Conservation (phyloP, 2,329 filamentous ascomycete species). For the Colletotrichum agaves region DNA sequence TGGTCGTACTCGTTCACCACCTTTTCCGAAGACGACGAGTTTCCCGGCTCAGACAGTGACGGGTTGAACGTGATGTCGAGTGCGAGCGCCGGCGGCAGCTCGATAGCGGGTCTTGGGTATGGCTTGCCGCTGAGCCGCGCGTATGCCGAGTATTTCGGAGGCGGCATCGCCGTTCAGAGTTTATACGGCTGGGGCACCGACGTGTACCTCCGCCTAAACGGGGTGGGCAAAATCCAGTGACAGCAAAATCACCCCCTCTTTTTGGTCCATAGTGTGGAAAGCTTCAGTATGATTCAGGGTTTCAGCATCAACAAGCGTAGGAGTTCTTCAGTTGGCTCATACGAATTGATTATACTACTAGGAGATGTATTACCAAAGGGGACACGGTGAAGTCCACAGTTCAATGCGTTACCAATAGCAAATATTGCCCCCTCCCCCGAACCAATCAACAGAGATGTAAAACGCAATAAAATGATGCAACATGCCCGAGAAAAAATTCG, state of each 20-base stretch:
- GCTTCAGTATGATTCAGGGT: background rate
- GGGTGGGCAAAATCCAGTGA: slow-evolving; percentile 65
- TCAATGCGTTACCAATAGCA: slow-evolving; percentile 6
- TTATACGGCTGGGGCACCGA: slow-evolving; percentile 90
- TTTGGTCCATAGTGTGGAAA: background rate
- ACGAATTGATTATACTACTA: slow-evolving; percentile 25
- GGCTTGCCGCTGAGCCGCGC: slow-evolving; percentile 89
- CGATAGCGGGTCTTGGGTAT: slow-evolving; percentile 93
- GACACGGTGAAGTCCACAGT: slow-evolving; percentile 8
- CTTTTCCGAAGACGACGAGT: slow-evolving; percentile 73
- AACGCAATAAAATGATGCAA: slow-evolving; percentile 6
- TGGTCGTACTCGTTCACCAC: slow-evolving; percentile 99
- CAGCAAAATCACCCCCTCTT: background rate
- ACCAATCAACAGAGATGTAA: background rate
- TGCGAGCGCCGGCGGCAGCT: slow-evolving; percentile 77
- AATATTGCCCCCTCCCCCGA: no score
- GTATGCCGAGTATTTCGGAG: slow-evolving; percentile 98
- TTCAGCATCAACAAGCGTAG: background rate
- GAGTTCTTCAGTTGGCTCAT: background rate
- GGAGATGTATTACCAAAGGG: slow-evolving; percentile 33
- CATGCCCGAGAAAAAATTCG: slow-evolving; percentile 11
- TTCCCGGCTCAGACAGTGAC: slow-evolving; percentile 61
- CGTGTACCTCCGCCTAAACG: slow-evolving; percentile 73
- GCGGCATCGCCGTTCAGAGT: slow-evolving; percentile 94
- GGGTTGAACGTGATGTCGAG: slow-evolving; percentile 81